phyloP scores from a whole-genome alignment of 208 protist genomes.

The Porcisia hertigi region DNA sequence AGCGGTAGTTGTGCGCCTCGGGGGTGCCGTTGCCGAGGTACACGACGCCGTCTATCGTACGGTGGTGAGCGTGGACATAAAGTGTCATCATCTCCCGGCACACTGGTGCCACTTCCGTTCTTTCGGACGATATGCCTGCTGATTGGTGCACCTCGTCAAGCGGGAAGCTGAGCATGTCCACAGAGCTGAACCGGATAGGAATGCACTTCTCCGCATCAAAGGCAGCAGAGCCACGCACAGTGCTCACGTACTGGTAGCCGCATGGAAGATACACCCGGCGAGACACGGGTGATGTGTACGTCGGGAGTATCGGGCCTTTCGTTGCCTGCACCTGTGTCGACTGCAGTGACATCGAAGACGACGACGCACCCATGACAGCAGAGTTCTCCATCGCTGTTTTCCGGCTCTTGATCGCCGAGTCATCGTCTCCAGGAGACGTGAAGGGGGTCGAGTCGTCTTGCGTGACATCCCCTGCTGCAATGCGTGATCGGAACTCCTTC shows the following conservation, averaged over 20 bases:
- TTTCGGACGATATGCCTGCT: background rate
- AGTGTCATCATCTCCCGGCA: slow-evolving; percentile 59
- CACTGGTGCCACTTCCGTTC: too few species aligned
- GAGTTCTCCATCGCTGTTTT: slow-evolving; percentile 9
- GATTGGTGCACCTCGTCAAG: slow-evolving; percentile 25
- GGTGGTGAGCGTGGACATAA: slow-evolving; percentile 66
- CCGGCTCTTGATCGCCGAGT: background rate
- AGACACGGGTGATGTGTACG: slow-evolving; percentile 48
- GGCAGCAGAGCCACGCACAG: slow-evolving; percentile 34
- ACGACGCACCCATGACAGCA: background rate
- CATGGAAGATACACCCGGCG: slow-evolving; percentile 63
- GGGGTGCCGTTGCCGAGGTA: slow-evolving; percentile 82
- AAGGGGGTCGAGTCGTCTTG: background rate
- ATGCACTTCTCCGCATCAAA: slow-evolving; percentile 51
- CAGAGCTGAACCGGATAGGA: slow-evolving; percentile 48
- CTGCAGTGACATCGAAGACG: slow-evolving; percentile 45
- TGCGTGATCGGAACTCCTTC: slow-evolving; percentile 57
- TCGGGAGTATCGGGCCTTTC: slow-evolving; percentile 33
- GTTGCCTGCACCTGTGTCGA: background rate
- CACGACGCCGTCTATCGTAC: slow-evolving; percentile 72
- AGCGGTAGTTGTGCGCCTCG: slow-evolving; percentile 76
- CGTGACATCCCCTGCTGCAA: background rate
- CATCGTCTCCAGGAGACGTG: background rate
- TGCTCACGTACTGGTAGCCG: slow-evolving; percentile 67
- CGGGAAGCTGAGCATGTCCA: slow-evolving; percentile 32